phyloP scores from a whole-genome alignment of 2,329 filamentous ascomycete species.

The Fusarium heterosporum region DNA sequence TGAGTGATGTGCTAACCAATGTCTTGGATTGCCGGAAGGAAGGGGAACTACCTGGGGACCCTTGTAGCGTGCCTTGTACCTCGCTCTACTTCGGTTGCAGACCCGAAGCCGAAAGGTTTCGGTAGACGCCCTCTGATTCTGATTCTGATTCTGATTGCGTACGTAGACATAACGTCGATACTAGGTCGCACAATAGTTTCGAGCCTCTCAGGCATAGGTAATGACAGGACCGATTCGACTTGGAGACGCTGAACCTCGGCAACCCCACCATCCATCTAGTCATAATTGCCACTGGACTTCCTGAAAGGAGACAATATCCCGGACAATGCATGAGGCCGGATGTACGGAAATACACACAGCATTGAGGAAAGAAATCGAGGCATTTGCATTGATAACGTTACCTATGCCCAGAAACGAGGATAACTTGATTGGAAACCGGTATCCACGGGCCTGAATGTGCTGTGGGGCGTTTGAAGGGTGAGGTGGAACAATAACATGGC shows the following conservation, averaged over 20 bases:
- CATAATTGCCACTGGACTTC: constrained; percentile 18
- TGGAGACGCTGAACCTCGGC: constrained; percentile 28
- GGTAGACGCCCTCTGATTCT: constrained; percentile 18
- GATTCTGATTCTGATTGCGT: constrained; percentile 7
- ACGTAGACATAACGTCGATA: not conserved
- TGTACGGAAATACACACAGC: constrained; percentile 26
- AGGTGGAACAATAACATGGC: constrained; percentile 4
- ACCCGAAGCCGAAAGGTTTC: constrained; percentile 38
- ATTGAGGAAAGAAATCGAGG: constrained; percentile 2
- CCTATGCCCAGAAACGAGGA: not conserved
- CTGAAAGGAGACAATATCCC: constrained; percentile 39
- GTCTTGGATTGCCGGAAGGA: not conserved
- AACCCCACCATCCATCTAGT: constrained; percentile 13
- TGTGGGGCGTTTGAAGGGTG: constrained; percentile 1
- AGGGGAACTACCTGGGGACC: not conserved
- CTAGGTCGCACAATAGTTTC: constrained; percentile 4
- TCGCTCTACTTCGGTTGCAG: constrained; percentile 16
- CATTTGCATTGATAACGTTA: not conserved
- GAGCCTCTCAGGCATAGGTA: constrained; percentile 35
- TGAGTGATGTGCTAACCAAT: not conserved
- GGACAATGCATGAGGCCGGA: constrained; percentile 20
- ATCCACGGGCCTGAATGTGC: not conserved
- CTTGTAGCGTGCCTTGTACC: not conserved
- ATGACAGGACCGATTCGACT: constrained; percentile 31
- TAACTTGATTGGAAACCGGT: constrained; percentile 18